Conservation (phyloP, 2,329 filamentous ascomycete genomes). For the Paecilomyces formosus region DNA sequence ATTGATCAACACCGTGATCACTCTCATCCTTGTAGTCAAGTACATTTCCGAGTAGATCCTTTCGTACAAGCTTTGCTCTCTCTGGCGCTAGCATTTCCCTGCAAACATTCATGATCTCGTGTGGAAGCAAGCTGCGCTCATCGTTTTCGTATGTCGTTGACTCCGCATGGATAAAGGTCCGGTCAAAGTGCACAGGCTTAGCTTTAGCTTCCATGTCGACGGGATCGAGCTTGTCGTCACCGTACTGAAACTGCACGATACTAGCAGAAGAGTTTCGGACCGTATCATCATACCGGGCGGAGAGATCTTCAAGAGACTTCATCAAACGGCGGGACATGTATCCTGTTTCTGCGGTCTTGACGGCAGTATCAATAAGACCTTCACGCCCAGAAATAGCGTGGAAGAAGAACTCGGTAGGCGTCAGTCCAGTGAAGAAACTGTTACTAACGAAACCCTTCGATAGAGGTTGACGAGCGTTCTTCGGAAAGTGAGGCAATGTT, state of each 20-base stretch:
- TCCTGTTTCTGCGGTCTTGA: slow-evolving; percentile 97
- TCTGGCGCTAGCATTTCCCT: slow-evolving; percentile 61
- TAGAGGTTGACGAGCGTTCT: slow-evolving; percentile 83
- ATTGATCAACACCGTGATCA: slow-evolving; percentile 63
- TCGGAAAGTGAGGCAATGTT: slow-evolving; percentile 89
- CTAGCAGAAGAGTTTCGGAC: slow-evolving; percentile 82
- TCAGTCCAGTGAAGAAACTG: slow-evolving; percentile 90
- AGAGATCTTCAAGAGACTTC: slow-evolving; percentile 95
- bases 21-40: slow-evolving; percentile 64
- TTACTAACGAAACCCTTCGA: slow-evolving; percentile 96
- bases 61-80: slow-evolving; percentile 56
- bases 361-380: slow-evolving; percentile 95
- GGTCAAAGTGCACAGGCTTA: slow-evolving; percentile 83
- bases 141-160: slow-evolving; percentile 72
- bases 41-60: slow-evolving; percentile 53
- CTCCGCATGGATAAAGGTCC: slow-evolving; percentile 76
- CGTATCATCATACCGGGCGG: slow-evolving; percentile 87
- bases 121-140: slow-evolving; percentile 64
- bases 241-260: slow-evolving; percentile 95
- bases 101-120: slow-evolving; percentile 64
- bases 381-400: slow-evolving; percentile 98
- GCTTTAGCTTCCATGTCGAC: slow-evolving; percentile 96
- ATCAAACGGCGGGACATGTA: slow-evolving; percentile 98
- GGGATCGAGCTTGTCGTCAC: slow-evolving; percentile 89
- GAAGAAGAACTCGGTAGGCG: slow-evolving; percentile 91